phyloP scores from a whole-genome alignment of 148 eudicot species.

The Nepenthes mirabilis region DNA sequence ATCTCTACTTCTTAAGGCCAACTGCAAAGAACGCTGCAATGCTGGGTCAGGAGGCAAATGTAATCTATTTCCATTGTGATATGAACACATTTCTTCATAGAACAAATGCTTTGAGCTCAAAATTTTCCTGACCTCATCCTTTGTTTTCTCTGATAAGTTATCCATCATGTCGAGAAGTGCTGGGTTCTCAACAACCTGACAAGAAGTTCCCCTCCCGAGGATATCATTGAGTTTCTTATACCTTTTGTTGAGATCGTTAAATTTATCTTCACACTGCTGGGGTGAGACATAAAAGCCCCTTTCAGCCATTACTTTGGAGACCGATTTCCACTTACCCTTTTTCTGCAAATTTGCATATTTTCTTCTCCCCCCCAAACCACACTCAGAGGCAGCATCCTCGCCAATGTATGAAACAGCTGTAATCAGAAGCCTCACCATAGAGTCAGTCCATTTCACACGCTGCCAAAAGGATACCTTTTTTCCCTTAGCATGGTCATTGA shows the following conservation, averaged over 20 bases:
- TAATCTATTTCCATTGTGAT: constrained; percentile 59
- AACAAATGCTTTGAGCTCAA: constrained; percentile 81
- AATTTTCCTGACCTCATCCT: constrained; percentile 74
- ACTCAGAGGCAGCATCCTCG: constrained; percentile 41
- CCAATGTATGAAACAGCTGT: constrained; percentile 67
- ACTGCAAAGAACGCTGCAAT: constrained; percentile 46
- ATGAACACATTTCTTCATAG: constrained; percentile 91
- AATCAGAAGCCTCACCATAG: constrained; percentile 66
- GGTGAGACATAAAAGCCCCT: constrained; percentile 76
- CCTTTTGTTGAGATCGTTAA: constrained; percentile 72
- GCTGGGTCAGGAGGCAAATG: constrained; percentile 80
- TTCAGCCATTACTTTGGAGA: constrained; percentile 82
- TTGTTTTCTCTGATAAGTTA: constrained; percentile 45
- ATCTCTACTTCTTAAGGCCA: constrained; percentile 56
- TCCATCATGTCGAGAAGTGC: constrained; percentile 58
- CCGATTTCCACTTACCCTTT: constrained; percentile 80
- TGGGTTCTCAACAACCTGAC: constrained; percentile 73
- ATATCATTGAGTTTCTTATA: constrained; percentile 80
- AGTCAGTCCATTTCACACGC: constrained; percentile 80
- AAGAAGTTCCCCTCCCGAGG: constrained; percentile 70
- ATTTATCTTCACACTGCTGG: constrained; percentile 88
- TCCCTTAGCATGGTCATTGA: constrained; percentile 29
- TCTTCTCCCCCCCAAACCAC: constrained; percentile 31
- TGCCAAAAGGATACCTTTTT: constrained; percentile 58
- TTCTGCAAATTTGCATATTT: constrained; percentile 51